Base-by-base conservation (phyloP, 2,329 filamentous ascomycete species). In the Cladophialophora bantiana region DNA sequence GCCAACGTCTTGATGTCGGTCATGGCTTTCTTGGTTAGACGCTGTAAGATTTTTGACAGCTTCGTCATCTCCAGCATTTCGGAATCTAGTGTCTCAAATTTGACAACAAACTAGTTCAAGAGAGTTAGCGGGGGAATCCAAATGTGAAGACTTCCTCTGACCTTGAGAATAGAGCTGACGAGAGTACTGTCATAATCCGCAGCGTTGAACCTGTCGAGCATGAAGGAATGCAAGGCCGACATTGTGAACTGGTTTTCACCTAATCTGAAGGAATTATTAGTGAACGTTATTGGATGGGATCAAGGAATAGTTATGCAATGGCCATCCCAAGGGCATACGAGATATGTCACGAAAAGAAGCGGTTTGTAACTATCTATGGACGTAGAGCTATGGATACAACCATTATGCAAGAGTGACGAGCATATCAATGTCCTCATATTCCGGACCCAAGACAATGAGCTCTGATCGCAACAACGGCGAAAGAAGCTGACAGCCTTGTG, bases 11-110 rank as follows among this genome's bases (percentile, higher is more conserved):
- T 86, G 57, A 83, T 84, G 56, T 83, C 79, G n/a, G 82, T 83
- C 69, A 84, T 84, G 32, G 86, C 86, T 69, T 84, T 85, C 75
- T 88, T 89, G 60, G 84, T 78, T 69, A 88, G 84, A 32, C 83
- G 81, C 2, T 82, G 81, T 15, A 89, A 76, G 15, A 88, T 79
- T 73, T 88, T 89, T 62, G 81, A 81, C 35, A 88, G 77, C 71
- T 88, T 88, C 7, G 85, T 87, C 73, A 86, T 87, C 71, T 87
- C 83, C 31, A 89, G 78, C 57, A 84, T 81, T 58, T 86, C 84
- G 66, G 83, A 83, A 64, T 85, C 87, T 72, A 89, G 79, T 6
- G 85, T 88, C 13, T 82, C 82, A 68, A 86, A 88, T 52, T 80
- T 80, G 34, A 81, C 77, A 71, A 89, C 80, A 55, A 88, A 77